These are phyloP conservation scores for Saccharomyces eubayanus DNA, from an alignment of 805 yeast genomes.

Conservation along the genomic window DNA sequence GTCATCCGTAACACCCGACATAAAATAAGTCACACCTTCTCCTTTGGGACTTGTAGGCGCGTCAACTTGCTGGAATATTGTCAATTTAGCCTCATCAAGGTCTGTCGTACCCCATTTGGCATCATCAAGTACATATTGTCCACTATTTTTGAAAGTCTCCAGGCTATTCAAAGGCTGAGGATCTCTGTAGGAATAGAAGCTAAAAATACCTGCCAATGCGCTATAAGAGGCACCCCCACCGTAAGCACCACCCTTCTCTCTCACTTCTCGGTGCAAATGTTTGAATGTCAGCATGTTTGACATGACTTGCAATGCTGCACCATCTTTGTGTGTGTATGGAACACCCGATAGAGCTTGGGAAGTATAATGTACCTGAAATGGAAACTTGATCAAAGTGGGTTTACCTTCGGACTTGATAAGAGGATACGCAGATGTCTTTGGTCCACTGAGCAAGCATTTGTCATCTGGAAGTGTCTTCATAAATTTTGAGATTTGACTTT, in stretches of 20 bases:
- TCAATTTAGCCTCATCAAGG: slow-evolving; percentile 80
- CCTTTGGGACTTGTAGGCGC: slow-evolving; percentile 76
- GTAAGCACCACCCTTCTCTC: slow-evolving; percentile 96
- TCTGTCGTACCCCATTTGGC: slow-evolving; percentile 50
- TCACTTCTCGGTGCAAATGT: slow-evolving; percentile 75
- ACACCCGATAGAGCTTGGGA: slow-evolving; percentile 62
- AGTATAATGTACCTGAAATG: slow-evolving; percentile 83
- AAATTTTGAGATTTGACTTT: slow-evolving; percentile 26
- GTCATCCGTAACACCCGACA: slow-evolving; percentile 64
- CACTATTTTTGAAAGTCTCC: slow-evolving; percentile 46
- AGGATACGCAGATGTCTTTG: slow-evolving; percentile 1
- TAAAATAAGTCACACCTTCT: slow-evolving; percentile 64
- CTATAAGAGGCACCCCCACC: slow-evolving; percentile 90
- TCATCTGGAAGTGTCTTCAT: slow-evolving; percentile 23
- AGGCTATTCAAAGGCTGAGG: slow-evolving; percentile 75
- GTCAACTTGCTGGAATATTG: slow-evolving; percentile 86
- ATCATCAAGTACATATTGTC: slow-evolving; percentile 39
- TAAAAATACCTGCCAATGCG: slow-evolving; percentile 70
- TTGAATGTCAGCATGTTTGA: slow-evolving; percentile 76
- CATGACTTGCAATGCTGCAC: slow-evolving; percentile 77
- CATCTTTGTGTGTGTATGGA: slow-evolving; percentile 58
- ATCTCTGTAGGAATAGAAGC: slow-evolving; percentile 87
- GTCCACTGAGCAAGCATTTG: neutral
- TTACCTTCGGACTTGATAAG: neutral
- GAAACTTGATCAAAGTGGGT: slow-evolving; percentile 55